Evolutionary conservation across 139 green algal genomes (phyloP).

Genomic region (Nannochloris sp.): DNA sequence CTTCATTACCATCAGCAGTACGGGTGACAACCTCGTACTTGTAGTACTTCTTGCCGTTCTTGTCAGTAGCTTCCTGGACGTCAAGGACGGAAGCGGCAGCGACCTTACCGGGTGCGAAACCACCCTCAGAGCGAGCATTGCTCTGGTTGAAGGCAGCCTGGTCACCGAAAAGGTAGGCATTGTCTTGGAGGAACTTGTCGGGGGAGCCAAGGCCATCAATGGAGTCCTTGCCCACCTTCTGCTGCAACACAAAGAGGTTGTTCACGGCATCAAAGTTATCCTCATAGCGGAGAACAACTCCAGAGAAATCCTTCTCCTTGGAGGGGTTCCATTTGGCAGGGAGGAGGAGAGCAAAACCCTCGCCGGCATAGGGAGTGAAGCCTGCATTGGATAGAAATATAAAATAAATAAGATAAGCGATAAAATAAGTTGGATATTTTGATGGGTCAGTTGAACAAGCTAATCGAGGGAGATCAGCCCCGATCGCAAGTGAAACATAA

Average conservation of each 20-base stretch:
- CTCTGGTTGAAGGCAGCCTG: conserved; percentile 41
- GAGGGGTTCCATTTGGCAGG: conserved; percentile 94
- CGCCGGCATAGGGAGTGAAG: conserved; percentile 86
- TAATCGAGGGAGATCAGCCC: no score
- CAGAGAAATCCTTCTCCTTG: conserved; percentile 84
- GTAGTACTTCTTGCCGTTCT: conserved; percentile 98
- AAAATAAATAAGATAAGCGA: not conserved
- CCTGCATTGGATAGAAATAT: conserved; percentile 31
- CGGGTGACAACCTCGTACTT: conserved; percentile 76
- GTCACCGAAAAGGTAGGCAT: conserved; percentile 77
- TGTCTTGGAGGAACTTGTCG: conserved; percentile 80
- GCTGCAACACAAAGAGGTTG: conserved; percentile 77
- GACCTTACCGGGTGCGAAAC: conserved; percentile 82
- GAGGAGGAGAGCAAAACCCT: conserved; percentile 86
- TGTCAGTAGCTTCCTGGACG: conserved; percentile 64
- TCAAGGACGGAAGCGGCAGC: conserved; percentile 77
- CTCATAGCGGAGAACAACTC: conserved; percentile 74
- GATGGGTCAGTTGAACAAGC: not conserved
- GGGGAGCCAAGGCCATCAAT: conserved; percentile 79
- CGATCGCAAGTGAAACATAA: no score
- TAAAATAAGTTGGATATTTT: not conserved
- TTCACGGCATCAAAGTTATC: conserved; percentile 93
- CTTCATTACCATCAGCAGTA: conserved; percentile 92
- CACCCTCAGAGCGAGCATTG: conserved; percentile 85
- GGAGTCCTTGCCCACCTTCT: conserved; percentile 61